A percentile compares a stretch with the other conserved stretches of the same genome.
Evolutionary conservation across 306 rosid genomes (phyloP).

Genomic region (Castanea crenata): DNA sequence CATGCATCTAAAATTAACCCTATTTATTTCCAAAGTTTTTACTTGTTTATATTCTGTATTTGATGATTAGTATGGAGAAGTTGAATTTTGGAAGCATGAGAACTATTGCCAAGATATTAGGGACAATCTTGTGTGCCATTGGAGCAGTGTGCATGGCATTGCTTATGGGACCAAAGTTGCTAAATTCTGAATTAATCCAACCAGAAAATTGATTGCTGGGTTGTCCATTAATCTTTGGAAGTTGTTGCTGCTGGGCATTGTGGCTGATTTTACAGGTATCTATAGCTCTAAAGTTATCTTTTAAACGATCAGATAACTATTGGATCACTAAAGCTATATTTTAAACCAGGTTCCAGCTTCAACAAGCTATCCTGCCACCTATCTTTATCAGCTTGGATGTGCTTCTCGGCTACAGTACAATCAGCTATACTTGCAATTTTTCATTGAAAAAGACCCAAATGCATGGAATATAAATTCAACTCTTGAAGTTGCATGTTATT

Average conservation of each 20-base stretch:
- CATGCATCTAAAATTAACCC: too few relatives aligned
- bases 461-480: constrained; percentile 45
- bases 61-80: constrained; percentile 37
- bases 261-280: constrained; percentile 54
- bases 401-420: constrained; percentile 44
- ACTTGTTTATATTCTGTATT: neutral
- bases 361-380: constrained; percentile 42
- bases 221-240: constrained; percentile 37
- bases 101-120: constrained; percentile 48
- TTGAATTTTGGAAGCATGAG: constrained; percentile 39
- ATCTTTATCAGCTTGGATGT: constrained; percentile 57
- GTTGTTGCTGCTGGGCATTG: constrained; percentile 40
- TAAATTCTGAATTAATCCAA: constrained; percentile 19
- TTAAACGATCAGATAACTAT: neutral
- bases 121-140: constrained; percentile 46
- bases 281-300: neutral
- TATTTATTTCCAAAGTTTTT: neutral
- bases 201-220: constrained; percentile 43
- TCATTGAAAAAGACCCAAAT: constrained; percentile 25
- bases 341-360: constrained; percentile 43
- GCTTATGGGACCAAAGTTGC: constrained; percentile 53
- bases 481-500: constrained; percentile 20
- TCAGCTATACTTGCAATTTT: constrained; percentile 24
- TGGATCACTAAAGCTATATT: neutral
- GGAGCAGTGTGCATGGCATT: constrained; percentile 56